Evolutionary conservation across 495 filamentous ascomycete genomes (phyloP), one percentile per base, ranked within the genome.

Genomic region (Aspergillus ostianus): DNA sequence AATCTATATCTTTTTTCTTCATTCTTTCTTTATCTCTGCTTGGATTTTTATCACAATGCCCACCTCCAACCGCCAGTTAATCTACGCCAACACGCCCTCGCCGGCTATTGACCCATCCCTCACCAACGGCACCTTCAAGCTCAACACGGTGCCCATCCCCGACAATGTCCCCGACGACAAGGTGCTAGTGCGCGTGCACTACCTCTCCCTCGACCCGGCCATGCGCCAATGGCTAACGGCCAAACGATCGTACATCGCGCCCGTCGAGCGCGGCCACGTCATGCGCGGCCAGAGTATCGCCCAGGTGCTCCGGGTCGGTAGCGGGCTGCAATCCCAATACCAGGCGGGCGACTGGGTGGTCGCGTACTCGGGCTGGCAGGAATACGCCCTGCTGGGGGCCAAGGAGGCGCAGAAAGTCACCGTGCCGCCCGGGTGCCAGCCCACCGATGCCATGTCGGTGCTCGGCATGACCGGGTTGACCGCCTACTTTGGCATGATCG

Each of bases 191-290:
- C 84, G 90, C 63, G 74, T 74, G 1, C 78, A 88, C 51, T 90
- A 89, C 71, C 75, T 91, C 63, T 89, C 86, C n/a, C 84, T 90
- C 62, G 89, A 93, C 73, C 89, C 90, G 0, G 87, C 89, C n/a
- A 90, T 92, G 85, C 81, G 90, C 58, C 84, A 85, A 61, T 92
- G 89, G 90, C 79, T 94, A 45, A 81, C 76, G 62, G 84, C 84
- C 64, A 78, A 78, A 49, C 78, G 87, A 41, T 87, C 87, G 15
- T 92, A 91, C 73, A 69, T 85, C 13, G 79, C 84, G 0, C 87
- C 90, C 8, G 86, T 92, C 8, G 73, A 83, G 53, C 77, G 85
- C 57, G 87, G 84, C 65, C 81, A 81, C 58, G 77, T 84, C 12
- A 93, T 94, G 89, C 85, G 85, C 61, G 85, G 86, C 21, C 68